Conservation (phyloP, 2,329 filamentous ascomycete genomes). For the Purpureocillium takamizusanense region DNA sequence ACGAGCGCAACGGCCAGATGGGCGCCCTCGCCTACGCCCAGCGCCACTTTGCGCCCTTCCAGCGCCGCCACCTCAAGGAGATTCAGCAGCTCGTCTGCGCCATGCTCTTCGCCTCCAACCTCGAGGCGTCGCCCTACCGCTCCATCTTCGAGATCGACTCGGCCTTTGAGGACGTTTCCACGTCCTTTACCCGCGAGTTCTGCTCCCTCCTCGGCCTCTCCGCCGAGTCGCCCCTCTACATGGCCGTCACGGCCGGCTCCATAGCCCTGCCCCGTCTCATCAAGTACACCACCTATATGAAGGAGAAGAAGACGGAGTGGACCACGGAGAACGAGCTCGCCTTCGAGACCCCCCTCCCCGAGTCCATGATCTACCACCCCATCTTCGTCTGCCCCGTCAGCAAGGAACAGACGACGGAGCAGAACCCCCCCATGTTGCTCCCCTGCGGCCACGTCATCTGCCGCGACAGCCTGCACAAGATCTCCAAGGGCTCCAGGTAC, state of each 20-base stretch:
- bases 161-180: slow-evolving; percentile 74
- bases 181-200: slow-evolving; percentile 90
- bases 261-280: slow-evolving; percentile 84
- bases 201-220: slow-evolving; percentile 85
- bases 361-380: slow-evolving; percentile 70
- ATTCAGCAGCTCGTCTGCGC: slow-evolving; percentile 75
- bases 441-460: slow-evolving; percentile 93
- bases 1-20: slow-evolving; percentile 43
- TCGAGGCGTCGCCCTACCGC: slow-evolving; percentile 70
- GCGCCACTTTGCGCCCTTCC: slow-evolving; percentile 65
- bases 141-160: slow-evolving; percentile 64
- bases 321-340: slow-evolving; percentile 85
- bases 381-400: slow-evolving; percentile 98
- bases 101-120: slow-evolving; percentile 69
- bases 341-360: slow-evolving; percentile 57
- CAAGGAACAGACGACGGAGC: slow-evolving; percentile 90
- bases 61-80: slow-evolving; percentile 64
- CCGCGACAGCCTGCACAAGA: slow-evolving; percentile 67
- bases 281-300: slow-evolving; percentile 82
- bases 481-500: slow-evolving; percentile 72
- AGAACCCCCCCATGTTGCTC: slow-evolving; percentile 94
- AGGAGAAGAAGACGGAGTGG: slow-evolving; percentile 88
- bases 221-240: slow-evolving; percentile 85
- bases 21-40: slow-evolving; percentile 71
- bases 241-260: slow-evolving; percentile 83